Evolutionary conservation across 1,139 yeast genomes (phyloP), one percentile per base, ranked within the genome.

Genomic region (Lodderomyces parapsilosis): DNA sequence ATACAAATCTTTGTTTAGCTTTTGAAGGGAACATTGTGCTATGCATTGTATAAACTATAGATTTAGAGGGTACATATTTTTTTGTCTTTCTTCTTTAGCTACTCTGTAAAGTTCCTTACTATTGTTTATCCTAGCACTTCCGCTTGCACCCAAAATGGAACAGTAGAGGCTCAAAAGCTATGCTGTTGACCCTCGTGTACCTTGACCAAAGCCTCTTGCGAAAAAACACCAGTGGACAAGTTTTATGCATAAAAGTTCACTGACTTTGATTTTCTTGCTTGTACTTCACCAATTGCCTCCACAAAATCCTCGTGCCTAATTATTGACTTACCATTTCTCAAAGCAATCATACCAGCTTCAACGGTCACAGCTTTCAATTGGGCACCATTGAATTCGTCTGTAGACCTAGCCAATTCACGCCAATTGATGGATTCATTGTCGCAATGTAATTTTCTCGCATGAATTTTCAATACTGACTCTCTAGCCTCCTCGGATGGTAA

Each of bases 311-410:
- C 99, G 65, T 94, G 99, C 57, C 88, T 87, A 46, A 94, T 91
- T 52, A 85, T 78, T 27, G 87, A 80, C 66, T 93, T 96, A 20
- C 97, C 98, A 57, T 89, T 89, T 68, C 99, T 82, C 60, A 94
- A 77, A 1, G 99, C 99, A 68, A 94, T 93, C 99, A 93, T 94
- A 60, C 99, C 99, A 2, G 99, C 99, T 66, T 93, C 99, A 18
- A 93, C 99, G 7, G 97, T 90, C 23, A 93, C 99, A 0, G 98
- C 98, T 71, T 93, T 93, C 63, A 93, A 76, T 68, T 94, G 98
- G 1, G 99, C 99, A 60, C 99, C 99, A 58, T 93, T 93, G 66
- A 93, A 93, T 66, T 93, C 99, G 65, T 93, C 99, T 0, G 99
- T 93, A 11, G 96, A 87, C 61, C 99, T 80, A 4, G 99, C 98